Evolutionary conservation across 106 monocot genomes (phyloP).

Genomic region (Acanthochlamys bracteata): DNA sequence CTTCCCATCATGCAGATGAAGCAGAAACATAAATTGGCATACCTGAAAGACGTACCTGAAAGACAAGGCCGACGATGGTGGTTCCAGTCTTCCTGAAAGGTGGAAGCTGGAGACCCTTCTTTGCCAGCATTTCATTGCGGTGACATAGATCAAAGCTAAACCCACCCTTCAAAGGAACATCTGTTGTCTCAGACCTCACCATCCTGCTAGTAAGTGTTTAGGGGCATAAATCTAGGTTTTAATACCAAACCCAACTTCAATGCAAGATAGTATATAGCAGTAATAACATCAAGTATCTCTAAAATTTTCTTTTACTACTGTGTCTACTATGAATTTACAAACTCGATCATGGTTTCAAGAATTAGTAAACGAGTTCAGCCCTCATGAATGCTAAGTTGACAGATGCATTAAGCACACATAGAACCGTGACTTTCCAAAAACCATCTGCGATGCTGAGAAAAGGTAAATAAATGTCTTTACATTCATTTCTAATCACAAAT

Average conservation of each 20-base stretch:
- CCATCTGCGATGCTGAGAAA: too few species aligned
- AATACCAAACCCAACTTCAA: neutral
- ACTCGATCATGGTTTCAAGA: too few species aligned
- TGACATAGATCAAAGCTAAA: slow-evolving; percentile 80
- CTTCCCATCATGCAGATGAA: neutral
- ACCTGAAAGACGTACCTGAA: slow-evolving; percentile 30
- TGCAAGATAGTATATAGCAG: too few species aligned
- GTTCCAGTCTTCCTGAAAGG: slow-evolving; percentile 69
- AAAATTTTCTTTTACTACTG: too few species aligned
- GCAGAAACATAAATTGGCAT: neutral
- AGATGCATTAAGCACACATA: too few species aligned
- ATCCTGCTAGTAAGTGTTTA: slow-evolving; percentile 8
- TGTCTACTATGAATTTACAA: too few species aligned
- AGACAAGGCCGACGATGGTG: slow-evolving; percentile 80
- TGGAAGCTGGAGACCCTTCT: slow-evolving; percentile 52
- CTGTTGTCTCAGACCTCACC: slow-evolving; percentile 19
- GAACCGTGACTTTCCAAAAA: too few species aligned
- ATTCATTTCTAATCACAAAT: too few species aligned
- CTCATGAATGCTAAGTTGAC: too few species aligned
- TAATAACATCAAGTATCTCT: too few species aligned
- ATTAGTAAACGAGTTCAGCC: too few species aligned
- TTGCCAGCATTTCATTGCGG: slow-evolving; percentile 56
- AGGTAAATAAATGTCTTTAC: too few species aligned
- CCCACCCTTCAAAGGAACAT: slow-evolving; percentile 61
- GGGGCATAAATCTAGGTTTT: neutral